Conservation (phyloP, 2,329 filamentous ascomycete species). For the Fusarium scirpi region DNA sequence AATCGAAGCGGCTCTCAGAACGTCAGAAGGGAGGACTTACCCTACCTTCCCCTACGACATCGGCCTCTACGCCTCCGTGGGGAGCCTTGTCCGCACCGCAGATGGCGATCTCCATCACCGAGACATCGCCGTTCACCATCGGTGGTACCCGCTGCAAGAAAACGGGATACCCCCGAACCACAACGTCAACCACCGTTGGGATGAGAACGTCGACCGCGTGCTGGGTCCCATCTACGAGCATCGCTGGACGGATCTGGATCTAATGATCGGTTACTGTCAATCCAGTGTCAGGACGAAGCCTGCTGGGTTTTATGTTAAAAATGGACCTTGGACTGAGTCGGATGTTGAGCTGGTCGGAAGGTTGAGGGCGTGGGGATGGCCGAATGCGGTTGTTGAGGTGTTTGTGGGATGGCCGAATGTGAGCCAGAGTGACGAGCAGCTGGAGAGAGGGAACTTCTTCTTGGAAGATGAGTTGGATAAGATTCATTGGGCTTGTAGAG, state of each 20-base stretch:
- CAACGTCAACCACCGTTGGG: background rate
- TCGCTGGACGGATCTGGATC: no score
- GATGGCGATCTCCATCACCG: no score
- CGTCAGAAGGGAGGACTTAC: background rate
- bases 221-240: no score
- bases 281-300: no score
- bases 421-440: no score
- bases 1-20: background rate
- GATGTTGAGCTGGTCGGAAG: background rate
- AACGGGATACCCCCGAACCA: background rate
- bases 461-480: no score
- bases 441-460: no score
- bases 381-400: background rate
- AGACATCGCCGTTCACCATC: no score
- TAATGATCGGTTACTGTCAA: no score
- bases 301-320: background rate
- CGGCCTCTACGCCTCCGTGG: background rate
- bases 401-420: background rate
- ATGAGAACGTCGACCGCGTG: background rate
- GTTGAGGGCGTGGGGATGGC: background rate
- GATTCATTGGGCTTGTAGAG: no score
- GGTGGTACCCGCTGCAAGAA: no score
- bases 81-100: no score
- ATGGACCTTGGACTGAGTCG: background rate
- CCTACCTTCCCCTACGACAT: background rate